Evolutionary conservation across 1,284 basidiomycete species (phyloP).

Genomic region (Mycocalia duriaeana): DNA sequence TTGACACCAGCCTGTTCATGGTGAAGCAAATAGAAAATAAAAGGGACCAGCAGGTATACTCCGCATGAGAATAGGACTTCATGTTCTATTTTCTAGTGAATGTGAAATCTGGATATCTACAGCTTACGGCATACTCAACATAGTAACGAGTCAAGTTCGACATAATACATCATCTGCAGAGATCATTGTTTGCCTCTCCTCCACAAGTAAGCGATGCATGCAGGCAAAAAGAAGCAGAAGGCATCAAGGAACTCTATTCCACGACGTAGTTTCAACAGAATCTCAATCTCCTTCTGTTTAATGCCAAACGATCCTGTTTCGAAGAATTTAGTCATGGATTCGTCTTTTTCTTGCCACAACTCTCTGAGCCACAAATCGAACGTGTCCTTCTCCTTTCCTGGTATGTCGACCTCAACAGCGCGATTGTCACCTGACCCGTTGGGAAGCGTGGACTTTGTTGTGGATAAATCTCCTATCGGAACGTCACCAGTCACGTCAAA

Average conservation of each 20-base stretch:
- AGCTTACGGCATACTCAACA: no score
- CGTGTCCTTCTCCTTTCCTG: slow-evolving; percentile 56
- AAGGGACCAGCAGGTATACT: slow-evolving; percentile 23
- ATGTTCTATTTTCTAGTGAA: no score
- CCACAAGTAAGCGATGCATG: slow-evolving; percentile 49
- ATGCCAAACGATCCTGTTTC: slow-evolving; percentile 37
- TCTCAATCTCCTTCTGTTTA: slow-evolving; percentile 31
- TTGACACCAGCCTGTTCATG: slow-evolving; percentile 88
- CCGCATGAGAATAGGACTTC: background rate
- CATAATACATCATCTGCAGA: no score
- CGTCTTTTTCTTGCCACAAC: slow-evolving; percentile 85
- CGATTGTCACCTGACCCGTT: slow-evolving; percentile 21
- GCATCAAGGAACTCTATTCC: slow-evolving; percentile 56
- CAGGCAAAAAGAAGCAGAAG: slow-evolving; percentile 67
- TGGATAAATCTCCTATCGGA: slow-evolving; percentile 58
- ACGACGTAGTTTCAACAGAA: slow-evolving; percentile 55
- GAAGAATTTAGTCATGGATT: slow-evolving; percentile 61
- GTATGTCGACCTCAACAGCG: slow-evolving; percentile 54
- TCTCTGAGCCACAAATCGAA: slow-evolving; percentile 85
- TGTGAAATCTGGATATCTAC: no score
- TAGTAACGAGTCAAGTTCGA: no score
- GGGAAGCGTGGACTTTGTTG: slow-evolving; percentile 29
- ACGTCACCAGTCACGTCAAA: slow-evolving; percentile 64
- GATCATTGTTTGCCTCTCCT: slow-evolving; percentile 29
- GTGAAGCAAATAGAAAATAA: slow-evolving; percentile 76